Evolutionary conservation across 2,329 filamentous ascomycete species (phyloP), one percentile per base, ranked within the genome.

Genomic region (Pseudogymnoascus sp.): DNA sequence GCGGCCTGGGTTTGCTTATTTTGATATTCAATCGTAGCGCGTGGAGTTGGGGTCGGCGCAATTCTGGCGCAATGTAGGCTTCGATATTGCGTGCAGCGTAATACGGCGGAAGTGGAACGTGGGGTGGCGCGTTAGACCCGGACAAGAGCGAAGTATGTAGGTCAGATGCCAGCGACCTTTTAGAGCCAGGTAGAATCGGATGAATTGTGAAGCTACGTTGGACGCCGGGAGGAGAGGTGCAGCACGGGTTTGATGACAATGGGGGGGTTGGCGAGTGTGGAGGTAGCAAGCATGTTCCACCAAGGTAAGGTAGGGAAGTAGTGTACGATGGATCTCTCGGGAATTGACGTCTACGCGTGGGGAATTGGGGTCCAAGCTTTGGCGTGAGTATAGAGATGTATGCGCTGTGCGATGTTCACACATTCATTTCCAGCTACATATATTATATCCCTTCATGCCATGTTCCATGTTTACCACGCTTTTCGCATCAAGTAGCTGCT

Each of bases 241-340:
- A 57, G 51, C 28, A 21, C 51, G 51, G 51, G 25, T 57, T 57
- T 57, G 51, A 57, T 57, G 51, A 57, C 51, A 57, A 57, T 57
- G 51, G 51, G 51, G 51, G 51, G 28, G 51, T 34, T 57, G 51
- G 51, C 51, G 51, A 57, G 51, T 57, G 51, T 57, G 51, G 51
- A 57, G 51, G 51, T 34, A 34, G 51, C 51, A 57, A 57, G 51
- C 51, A 57, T 57, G 51, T 57, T 57, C 51, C 51, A 57, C 51
- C 36, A 57, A 57, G 51, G 51, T 57, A 57, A 57, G 51, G 51
- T 34, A 57, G 51, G 51, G 25, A 57, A 34, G 51, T 57, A 57
- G 51, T 57, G 51, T 57, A 57, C 51, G 51, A 57, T 57, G 51
- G 51, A 57, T 57, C 51, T 57, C n/a, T 57, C 51, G 51, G 51